These are phyloP conservation scores for Aurifilum marmelostoma DNA, from an alignment of 2,329 filamentous ascomycete genomes.

Conservation along the genomic window DNA sequence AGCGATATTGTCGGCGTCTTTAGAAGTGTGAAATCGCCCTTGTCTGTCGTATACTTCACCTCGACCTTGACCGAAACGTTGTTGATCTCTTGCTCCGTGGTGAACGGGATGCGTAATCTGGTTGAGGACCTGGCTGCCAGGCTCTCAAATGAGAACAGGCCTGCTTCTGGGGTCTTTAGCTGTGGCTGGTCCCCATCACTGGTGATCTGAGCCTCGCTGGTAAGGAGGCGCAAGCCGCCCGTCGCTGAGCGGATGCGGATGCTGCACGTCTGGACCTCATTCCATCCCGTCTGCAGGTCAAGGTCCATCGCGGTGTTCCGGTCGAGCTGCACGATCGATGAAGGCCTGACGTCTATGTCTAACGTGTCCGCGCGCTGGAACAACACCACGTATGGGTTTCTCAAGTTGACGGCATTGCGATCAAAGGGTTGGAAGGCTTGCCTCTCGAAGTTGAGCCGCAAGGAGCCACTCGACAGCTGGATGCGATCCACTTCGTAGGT, in stretches of 20 bases:
- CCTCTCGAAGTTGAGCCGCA: slow-evolving; percentile 68
- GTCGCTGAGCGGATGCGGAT: slow-evolving; percentile 67
- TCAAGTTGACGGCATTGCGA: slow-evolving; percentile 56
- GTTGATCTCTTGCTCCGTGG: slow-evolving; percentile 74
- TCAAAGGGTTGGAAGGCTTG: slow-evolving; percentile 53
- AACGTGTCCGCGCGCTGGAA: slow-evolving; percentile 73
- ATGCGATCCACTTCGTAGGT: slow-evolving; percentile 77
- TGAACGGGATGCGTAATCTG: slow-evolving; percentile 76
- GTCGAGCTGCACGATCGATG: slow-evolving; percentile 77
- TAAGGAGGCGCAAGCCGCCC: slow-evolving; percentile 66
- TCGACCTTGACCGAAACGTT: slow-evolving; percentile 78
- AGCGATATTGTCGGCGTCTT: slow-evolving; percentile 68
- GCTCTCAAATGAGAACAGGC: slow-evolving; percentile 54
- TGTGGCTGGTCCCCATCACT: slow-evolving; percentile 47
- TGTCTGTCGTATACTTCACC: slow-evolving; percentile 69
- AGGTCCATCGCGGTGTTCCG: slow-evolving; percentile 78
- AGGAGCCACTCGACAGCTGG: slow-evolving; percentile 64
- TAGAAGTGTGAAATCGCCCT: slow-evolving; percentile 67
- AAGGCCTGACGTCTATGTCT: slow-evolving; percentile 67
- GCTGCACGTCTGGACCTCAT: slow-evolving; percentile 63
- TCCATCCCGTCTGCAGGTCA: slow-evolving; percentile 73
- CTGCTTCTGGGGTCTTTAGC: slow-evolving; percentile 50
- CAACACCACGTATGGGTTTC: slow-evolving; percentile 66
- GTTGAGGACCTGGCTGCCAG: slow-evolving; percentile 51
- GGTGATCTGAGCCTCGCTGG: slow-evolving; percentile 59